A percentile compares a stretch with the other conserved stretches of the same genome.
phyloP scores from a whole-genome alignment of 2,329 filamentous ascomycete species.

The Aspergillus sp. region DNA sequence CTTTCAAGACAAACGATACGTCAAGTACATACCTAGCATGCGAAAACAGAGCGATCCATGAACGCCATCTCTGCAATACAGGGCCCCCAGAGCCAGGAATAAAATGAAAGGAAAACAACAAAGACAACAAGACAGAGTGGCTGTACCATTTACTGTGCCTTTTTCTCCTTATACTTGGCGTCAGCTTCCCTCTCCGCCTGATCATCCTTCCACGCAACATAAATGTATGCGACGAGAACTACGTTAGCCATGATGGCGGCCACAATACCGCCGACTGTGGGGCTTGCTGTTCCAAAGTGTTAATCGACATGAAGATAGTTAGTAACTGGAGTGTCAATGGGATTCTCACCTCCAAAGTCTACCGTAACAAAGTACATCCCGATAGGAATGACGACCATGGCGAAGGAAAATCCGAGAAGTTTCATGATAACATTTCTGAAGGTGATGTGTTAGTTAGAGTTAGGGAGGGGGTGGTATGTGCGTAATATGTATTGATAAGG shows the following conservation, averaged over 20 bases:
- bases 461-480: background rate
- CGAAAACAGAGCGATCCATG: background rate
- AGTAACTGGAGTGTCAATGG: background rate
- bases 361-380: constrained; percentile 84
- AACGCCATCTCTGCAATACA: constrained; percentile 11
- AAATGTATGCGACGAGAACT: constrained; percentile 83
- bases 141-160: constrained; percentile 40
- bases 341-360: constrained; percentile 70
- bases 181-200: constrained; percentile 70
- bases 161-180: constrained; percentile 58
- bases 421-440: constrained; percentile 78
- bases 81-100: background rate
- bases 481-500: background rate
- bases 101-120: constrained; percentile 1
- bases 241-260: constrained; percentile 91
- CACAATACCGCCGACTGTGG: constrained; percentile 79
- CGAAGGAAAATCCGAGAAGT: constrained; percentile 83
- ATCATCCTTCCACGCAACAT: constrained; percentile 91
- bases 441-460: constrained; percentile 35
- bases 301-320: background rate
- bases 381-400: constrained; percentile 87
- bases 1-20: background rate
- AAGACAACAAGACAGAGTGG: background rate
- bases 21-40: constrained; percentile 3
- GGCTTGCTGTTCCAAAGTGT: constrained; percentile 66